phyloP scores from a whole-genome alignment of 805 yeast species.

The Candida quercuum region DNA sequence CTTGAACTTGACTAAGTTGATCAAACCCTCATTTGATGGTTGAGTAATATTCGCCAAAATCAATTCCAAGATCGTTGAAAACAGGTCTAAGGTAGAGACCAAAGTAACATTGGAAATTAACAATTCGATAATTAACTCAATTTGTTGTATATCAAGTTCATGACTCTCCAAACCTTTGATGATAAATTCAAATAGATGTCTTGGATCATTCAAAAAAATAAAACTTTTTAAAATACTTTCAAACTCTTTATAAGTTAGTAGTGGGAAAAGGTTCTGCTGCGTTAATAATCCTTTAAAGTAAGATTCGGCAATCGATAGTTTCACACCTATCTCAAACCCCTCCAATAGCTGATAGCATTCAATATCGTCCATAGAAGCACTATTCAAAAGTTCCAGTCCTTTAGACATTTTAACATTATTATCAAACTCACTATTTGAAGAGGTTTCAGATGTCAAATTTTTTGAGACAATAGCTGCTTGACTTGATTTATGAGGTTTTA shows the following conservation, averaged over 20 bases:
- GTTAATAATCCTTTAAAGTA: constrained; percentile 21
- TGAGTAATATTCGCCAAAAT: constrained; percentile 4
- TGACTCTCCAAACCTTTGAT: constrained; percentile 14
- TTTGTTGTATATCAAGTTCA: constrained; percentile 14
- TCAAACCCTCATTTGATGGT: not conserved
- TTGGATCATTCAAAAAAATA: constrained; percentile 18
- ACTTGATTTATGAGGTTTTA: constrained; percentile 48
- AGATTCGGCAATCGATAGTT: constrained; percentile 29
- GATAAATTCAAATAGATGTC: constrained; percentile 18
- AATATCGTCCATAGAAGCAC: constrained; percentile 20
- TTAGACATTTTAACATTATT: constrained; percentile 21
- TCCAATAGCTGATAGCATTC: constrained; percentile 18
- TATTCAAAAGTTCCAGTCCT: constrained; percentile 28
- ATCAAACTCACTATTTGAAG: too few species aligned
- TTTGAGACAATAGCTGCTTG: constrained; percentile 53
- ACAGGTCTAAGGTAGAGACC: constrained; percentile 1
- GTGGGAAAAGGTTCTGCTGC: constrained; percentile 29
- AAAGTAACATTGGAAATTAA: not conserved
- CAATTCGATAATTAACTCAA: constrained; percentile 9
- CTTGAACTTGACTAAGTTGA: not conserved
- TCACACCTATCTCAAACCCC: constrained; percentile 22
- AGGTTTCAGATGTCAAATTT: too few species aligned
- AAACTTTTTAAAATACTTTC: constrained; percentile 13
- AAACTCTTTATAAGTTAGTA: constrained; percentile 32
- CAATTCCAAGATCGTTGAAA: constrained; percentile 6